These are phyloP conservation scores for Boletus pseudo-olivaceus DNA, from an alignment of 768 basidiomycete genomes.

Conservation along the genomic window DNA sequence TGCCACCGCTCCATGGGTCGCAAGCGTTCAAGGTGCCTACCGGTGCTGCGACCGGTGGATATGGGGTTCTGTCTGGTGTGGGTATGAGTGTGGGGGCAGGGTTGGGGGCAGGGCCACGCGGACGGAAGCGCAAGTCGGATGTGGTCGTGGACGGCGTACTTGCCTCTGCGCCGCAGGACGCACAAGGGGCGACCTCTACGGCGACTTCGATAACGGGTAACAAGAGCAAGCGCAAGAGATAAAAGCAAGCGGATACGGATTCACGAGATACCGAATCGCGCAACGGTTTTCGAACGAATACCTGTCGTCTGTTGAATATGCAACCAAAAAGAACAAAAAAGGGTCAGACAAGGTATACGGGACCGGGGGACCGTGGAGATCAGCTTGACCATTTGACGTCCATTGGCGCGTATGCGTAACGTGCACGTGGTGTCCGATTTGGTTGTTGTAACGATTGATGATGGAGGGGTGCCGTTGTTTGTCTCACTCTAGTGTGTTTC, in stretches of 20 bases:
- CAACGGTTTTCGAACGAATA: background rate
- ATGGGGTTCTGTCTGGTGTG: background rate
- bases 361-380: background rate
- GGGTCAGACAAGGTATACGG: background rate
- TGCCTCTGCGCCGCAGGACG: background rate
- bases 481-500: background rate
- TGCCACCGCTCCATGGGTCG: background rate
- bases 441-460: background rate
- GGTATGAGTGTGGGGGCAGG: background rate
- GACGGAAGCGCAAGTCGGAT: conserved; percentile 42
- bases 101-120: conserved; percentile 8
- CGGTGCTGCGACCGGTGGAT: background rate
- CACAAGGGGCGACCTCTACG: background rate
- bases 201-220: conserved; percentile 9
- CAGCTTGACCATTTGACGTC: background rate
- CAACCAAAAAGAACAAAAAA: background rate
- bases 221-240: conserved; percentile 32
- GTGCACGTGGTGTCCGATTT: background rate
- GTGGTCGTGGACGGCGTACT: conserved; percentile 16
- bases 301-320: background rate
- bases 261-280: background rate
- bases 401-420: too few relatives aligned
- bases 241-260: background rate
- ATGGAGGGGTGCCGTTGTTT: background rate
- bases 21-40: conserved; percentile 6